Conservation (phyloP, 371 early-diverging fungal species). For the Gilbertella persicaria region DNA sequence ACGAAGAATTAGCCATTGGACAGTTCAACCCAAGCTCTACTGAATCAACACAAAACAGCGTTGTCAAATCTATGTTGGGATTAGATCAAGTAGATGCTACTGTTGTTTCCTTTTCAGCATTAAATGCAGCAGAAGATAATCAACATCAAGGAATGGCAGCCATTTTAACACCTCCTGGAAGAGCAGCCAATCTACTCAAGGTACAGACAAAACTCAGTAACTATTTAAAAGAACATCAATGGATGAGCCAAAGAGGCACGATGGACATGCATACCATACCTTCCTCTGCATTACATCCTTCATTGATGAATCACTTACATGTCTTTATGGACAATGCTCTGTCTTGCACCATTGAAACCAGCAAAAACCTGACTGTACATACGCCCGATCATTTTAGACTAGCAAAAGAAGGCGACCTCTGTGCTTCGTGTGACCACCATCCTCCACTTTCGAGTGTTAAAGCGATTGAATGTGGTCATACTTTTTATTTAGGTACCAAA, state of each 20-base stretch:
- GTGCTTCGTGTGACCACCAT: slow-evolving; percentile 59
- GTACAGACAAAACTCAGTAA: slow-evolving; percentile 29
- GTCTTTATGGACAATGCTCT: slow-evolving; percentile 37
- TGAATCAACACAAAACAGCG: not conserved
- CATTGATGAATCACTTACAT: slow-evolving; percentile 11
- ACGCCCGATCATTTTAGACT: slow-evolving; percentile 55
- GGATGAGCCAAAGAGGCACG: slow-evolving; percentile 14
- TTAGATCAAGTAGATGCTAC: not conserved
- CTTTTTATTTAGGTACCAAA: slow-evolving; percentile 88
- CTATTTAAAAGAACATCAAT: slow-evolving; percentile 20
- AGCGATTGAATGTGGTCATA: slow-evolving; percentile 91
- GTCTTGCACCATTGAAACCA: not conserved
- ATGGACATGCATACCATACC: slow-evolving; percentile 18
- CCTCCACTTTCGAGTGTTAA: slow-evolving; percentile 46
- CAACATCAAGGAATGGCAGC: slow-evolving; percentile 19
- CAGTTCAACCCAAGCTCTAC: slow-evolving; percentile 4
- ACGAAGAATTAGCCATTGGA: slow-evolving; percentile 69
- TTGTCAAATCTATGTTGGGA: not conserved
- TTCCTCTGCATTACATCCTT: not conserved
- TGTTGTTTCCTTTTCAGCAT: not conserved
- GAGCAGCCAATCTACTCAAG: slow-evolving; percentile 34
- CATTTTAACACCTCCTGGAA: slow-evolving; percentile 20
- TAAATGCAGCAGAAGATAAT: not conserved
- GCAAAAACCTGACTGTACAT: slow-evolving; percentile 12
- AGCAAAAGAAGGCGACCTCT: slow-evolving; percentile 64